A percentile compares a stretch with the other conserved stretches of the same genome.
These are phyloP conservation scores for Sanguinoderma infundibulare DNA, from an alignment of 1,284 basidiomycete genomes.

Conservation along the genomic window DNA sequence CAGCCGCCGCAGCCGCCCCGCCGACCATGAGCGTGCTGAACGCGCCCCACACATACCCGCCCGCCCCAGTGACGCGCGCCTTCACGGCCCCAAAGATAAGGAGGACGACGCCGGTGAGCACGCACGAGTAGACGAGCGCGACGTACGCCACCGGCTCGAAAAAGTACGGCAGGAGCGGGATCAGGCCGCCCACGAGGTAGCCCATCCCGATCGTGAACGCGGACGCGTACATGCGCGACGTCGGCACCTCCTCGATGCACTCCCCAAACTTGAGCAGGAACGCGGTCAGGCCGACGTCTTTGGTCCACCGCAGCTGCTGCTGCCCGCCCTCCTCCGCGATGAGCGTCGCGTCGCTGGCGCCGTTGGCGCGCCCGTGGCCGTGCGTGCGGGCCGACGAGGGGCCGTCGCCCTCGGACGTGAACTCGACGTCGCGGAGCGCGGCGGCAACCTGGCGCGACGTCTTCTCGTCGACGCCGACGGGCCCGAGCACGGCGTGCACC, in stretches of 20 bases:
- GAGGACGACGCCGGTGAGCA: slow-evolving; percentile 85
- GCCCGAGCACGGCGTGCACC: slow-evolving; percentile 86
- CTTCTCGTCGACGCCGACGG: slow-evolving; percentile 86
- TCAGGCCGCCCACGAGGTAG: slow-evolving; percentile 85
- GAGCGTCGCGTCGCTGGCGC: slow-evolving; percentile 44
- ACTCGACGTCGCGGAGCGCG: slow-evolving; percentile 72
- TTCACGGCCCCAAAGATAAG: slow-evolving; percentile 91
- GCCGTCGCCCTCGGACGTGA: slow-evolving; percentile 36
- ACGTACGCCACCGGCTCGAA: slow-evolving; percentile 63
- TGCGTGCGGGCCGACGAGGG: slow-evolving; percentile 15
- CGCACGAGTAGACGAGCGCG: slow-evolving; percentile 73
- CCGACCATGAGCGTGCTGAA: slow-evolving; percentile 90
- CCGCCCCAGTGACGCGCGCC: slow-evolving; percentile 78
- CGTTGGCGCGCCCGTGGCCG: slow-evolving; percentile 19
- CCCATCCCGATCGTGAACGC: slow-evolving; percentile 93
- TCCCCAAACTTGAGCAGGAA: slow-evolving; percentile 95
- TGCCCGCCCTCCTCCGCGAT: slow-evolving; percentile 42
- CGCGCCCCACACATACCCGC: slow-evolving; percentile 83
- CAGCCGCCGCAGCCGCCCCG: slow-evolving; percentile 87
- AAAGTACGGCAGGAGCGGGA: slow-evolving; percentile 92
- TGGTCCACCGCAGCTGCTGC: slow-evolving; percentile 58
- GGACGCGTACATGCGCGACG: slow-evolving; percentile 67
- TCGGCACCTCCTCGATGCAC: slow-evolving; percentile 77
- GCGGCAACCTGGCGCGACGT: slow-evolving; percentile 83
- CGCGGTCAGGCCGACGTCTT: slow-evolving; percentile 82